These are phyloP conservation scores for Steccherinum ochraceum DNA, from an alignment of 768 basidiomycete genomes.

Conservation along the genomic window DNA sequence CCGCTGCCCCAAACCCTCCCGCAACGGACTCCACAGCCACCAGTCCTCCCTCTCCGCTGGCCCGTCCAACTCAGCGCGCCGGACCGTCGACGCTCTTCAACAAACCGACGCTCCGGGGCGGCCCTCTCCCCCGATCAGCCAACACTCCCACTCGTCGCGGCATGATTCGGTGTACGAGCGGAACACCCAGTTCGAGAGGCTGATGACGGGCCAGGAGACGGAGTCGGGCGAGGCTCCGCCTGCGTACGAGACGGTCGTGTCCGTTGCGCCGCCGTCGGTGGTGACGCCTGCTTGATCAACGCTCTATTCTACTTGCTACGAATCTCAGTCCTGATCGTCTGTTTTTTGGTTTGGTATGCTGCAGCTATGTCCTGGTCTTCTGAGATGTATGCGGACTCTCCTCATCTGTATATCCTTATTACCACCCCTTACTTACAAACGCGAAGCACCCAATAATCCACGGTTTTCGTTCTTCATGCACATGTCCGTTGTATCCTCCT, in stretches of 20 bases:
- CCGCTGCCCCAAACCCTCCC: not conserved
- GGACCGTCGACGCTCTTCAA: not conserved
- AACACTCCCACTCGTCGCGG: slow-evolving; percentile 1
- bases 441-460: too few species aligned
- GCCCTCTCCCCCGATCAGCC: not conserved
- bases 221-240: slow-evolving; percentile 84
- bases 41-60: slow-evolving; percentile 1
- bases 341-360: too few species aligned
- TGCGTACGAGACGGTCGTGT: slow-evolving; percentile 41
- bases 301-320: too few species aligned
- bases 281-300: not conserved
- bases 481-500: too few species aligned
- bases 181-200: slow-evolving; percentile 58
- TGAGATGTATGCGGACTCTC: too few species aligned
- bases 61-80: slow-evolving; percentile 2
- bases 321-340: too few species aligned
- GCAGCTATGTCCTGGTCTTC: too few species aligned
- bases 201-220: slow-evolving; percentile 78
- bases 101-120: not conserved
- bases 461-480: too few species aligned
- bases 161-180: slow-evolving; percentile 30
- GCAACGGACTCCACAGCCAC: slow-evolving; percentile 5
- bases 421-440: too few species aligned
- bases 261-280: not conserved
- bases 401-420: too few species aligned